Evolutionary conservation across 208 protist genomes (phyloP), one percentile per base, ranked within the genome.

Genomic region (Trypanosoma conorhini): DNA sequence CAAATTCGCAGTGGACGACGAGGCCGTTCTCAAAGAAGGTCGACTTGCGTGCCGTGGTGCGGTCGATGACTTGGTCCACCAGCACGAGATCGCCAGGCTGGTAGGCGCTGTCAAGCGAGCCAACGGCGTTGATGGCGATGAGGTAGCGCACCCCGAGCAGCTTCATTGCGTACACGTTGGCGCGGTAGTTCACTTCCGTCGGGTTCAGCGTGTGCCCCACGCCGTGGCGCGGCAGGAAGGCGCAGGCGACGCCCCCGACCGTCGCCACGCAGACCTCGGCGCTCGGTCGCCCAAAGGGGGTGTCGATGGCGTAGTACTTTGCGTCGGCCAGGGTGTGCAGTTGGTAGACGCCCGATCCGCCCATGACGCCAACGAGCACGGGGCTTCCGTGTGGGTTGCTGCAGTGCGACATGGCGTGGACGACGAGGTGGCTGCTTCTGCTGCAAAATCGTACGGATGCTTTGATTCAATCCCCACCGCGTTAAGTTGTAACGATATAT

Each of bases 91-190:
- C 88, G 54, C 92, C 89, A 0, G 96, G 96, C 10, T 62, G 54
- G 66, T 89, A 92, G 38, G 81, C 61, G 54, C 79, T 80, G 15
- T 89, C 77, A 21, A 98, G 81, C 7, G 88, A 96, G 38, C 96
- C 96, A 15, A 92, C 89, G 33, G 94, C 89, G 72, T 96, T 96
- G 62, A 96, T 83, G 54, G 89, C 77, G 24, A 97, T 40, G 19
- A 98, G 52, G 73, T 96, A 92, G 38, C 81, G 82, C 57, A 92
- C 90, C 26, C 96, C 96, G 19, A 96, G 79, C 50, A 86, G 51
- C 76, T 97, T 97, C 66, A 97, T 60, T 0, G 94, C 96, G 68
- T 83, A 96, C 42, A 98, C 87, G 75, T 98, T 98, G 15, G 96
- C 93, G 31, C 87, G 77, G 80, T 94, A 97, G 74, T 93, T 93